These are phyloP conservation scores for Termitomyces sp. DNA, from an alignment of 768 basidiomycete species.

Conservation along the genomic window DNA sequence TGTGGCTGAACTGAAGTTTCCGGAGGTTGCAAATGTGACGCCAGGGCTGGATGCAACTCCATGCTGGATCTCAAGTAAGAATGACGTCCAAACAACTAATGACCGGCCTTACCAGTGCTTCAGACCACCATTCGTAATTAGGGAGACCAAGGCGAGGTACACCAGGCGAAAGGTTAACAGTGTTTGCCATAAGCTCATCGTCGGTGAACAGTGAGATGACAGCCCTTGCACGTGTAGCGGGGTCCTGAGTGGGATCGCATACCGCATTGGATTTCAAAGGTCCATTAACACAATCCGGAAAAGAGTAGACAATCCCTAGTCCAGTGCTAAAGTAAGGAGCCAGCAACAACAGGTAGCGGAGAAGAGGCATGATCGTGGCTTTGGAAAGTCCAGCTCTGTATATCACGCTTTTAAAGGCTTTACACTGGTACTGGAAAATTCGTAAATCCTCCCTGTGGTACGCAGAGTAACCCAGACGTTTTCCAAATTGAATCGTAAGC, in stretches of 20 bases:
- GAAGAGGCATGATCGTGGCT: background rate
- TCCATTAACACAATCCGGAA: conserved; percentile 43
- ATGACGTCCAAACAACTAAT: background rate
- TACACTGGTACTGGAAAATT: background rate
- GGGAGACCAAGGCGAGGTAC: conserved; percentile 51
- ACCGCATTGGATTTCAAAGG: conserved; percentile 41
- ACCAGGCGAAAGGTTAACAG: conserved; percentile 42
- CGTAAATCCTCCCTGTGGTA: background rate
- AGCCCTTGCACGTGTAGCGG: conserved; percentile 41
- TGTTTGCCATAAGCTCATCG: conserved; percentile 46
- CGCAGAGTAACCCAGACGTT: background rate
- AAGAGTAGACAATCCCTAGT: conserved; percentile 24
- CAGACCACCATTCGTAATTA: conserved; percentile 56
- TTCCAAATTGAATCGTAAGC: background rate
- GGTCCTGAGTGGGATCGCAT: conserved; percentile 39
- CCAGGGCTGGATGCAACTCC: conserved; percentile 51
- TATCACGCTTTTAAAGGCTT: background rate
- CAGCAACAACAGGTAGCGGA: conserved; percentile 2
- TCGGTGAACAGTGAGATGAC: conserved; percentile 44
- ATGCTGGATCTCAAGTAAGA: conserved; percentile 27
- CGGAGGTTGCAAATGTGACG: conserved; percentile 41
- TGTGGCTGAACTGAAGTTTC: conserved; percentile 51
- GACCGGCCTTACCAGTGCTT: conserved; percentile 36
- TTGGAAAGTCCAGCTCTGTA: no score
- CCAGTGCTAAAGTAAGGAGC: background rate